A percentile compares a stretch with the other conserved stretches of the same genome.
Conservation (phyloP, 2,329 filamentous ascomycete species). For the Fusarium avenaceum region DNA sequence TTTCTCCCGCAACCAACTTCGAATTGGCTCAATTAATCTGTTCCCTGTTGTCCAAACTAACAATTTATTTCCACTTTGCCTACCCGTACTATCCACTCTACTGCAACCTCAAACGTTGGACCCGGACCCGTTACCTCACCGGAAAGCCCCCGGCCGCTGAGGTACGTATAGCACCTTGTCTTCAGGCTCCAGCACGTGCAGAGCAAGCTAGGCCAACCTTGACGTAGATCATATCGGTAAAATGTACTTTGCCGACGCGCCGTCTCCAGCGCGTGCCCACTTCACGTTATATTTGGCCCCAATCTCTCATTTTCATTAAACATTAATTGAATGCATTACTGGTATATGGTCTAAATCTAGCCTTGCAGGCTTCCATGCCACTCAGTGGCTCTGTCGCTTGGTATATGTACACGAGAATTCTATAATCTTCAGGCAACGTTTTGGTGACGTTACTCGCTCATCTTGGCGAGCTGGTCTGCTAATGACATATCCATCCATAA, state of each 20-base stretch:
- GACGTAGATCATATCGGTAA: slow-evolving; percentile 7
- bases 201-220: not conserved
- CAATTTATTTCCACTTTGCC: not conserved
- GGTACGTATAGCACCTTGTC: no score
- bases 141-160: not conserved
- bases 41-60: not conserved
- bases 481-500: not conserved
- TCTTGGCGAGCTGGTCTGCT: not conserved
- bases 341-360: not conserved
- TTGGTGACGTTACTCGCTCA: not conserved
- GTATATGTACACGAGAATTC: not conserved
- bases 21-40: not conserved
- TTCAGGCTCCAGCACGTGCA: not conserved
- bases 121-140: not conserved
- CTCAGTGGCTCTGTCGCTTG: not conserved
- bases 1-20: no score
- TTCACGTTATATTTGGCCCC: not conserved
- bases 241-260: not conserved
- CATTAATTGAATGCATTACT: slow-evolving; percentile 9
- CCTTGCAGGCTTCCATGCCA: not conserved
- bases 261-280: no score
- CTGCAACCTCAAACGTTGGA: not conserved
- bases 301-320: not conserved
- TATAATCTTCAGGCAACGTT: slow-evolving; percentile 8
- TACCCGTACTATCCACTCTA: no score